A percentile compares a stretch with the other conserved stretches of the same genome.
These are phyloP conservation scores for Triangularia setosa DNA, from an alignment of 2,329 filamentous ascomycete species.

Conservation along the genomic window DNA sequence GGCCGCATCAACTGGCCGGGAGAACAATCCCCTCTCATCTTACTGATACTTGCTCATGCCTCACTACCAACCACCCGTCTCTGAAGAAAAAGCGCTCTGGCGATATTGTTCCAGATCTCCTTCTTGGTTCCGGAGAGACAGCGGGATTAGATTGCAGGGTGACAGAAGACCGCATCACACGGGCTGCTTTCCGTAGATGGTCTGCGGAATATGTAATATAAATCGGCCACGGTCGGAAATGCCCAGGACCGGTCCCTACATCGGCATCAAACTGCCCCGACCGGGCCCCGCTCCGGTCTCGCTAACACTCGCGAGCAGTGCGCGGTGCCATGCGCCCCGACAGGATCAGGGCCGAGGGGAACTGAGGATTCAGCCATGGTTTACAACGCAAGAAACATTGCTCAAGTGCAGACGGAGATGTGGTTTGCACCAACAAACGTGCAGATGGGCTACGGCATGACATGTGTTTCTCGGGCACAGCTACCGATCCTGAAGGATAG, in stretches of 20 bases:
- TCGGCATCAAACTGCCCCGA: conserved; percentile 14
- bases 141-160: conserved; percentile 15
- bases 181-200: background rate
- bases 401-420: background rate
- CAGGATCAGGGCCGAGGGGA: conserved; percentile 9
- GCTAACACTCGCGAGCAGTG: conserved; percentile 5
- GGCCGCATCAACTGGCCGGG: conserved; percentile 15
- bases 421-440: conserved; percentile 10
- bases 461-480: conserved; percentile 22
- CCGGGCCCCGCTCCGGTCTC: conserved; percentile 17
- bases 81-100: background rate
- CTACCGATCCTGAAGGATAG: conserved; percentile 1
- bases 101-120: background rate
- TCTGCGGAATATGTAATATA: background rate
- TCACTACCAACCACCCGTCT: conserved; percentile 3
- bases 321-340: conserved; percentile 7
- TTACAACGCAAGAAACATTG: conserved; percentile 6
- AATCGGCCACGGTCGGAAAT: conserved; percentile 2
- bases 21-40: conserved; percentile 10
- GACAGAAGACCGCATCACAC: conserved; percentile 5
- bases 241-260: conserved; percentile 8
- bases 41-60: background rate
- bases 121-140: background rate
- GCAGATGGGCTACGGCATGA: conserved; percentile 4
- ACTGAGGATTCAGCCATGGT: background rate